phyloP scores from a whole-genome alignment of 2,329 filamentous ascomycete species.

The Trichoderma harzianum region DNA sequence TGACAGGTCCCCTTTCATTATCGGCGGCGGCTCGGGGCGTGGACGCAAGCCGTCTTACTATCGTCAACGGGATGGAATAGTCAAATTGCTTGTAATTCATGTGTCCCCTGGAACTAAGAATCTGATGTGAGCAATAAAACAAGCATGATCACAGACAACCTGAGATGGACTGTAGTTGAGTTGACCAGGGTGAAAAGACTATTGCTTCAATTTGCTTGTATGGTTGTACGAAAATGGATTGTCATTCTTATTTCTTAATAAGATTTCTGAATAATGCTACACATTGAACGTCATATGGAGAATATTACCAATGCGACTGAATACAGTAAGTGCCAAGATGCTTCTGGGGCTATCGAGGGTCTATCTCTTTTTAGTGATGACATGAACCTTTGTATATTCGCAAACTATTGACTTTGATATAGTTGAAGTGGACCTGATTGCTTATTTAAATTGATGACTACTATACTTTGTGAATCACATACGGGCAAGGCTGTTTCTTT shows the following conservation, averaged over 20 bases:
- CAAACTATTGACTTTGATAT: not conserved
- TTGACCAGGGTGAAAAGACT: not conserved
- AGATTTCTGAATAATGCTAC: not conserved
- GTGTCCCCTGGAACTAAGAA: not conserved
- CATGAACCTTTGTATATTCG: not conserved
- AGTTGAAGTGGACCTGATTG: not conserved
- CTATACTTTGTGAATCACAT: not conserved
- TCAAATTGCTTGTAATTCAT: not conserved
- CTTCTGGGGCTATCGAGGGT: not conserved
- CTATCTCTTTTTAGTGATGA: not conserved
- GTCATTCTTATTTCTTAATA: not conserved
- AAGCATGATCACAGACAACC: not conserved
- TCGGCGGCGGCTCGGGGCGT: not conserved
- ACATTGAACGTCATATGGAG: not conserved
- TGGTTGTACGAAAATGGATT: not conserved
- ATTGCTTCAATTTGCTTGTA: not conserved
- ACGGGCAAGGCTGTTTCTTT: not conserved
- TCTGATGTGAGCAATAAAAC: not conserved
- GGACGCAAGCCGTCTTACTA: not conserved
- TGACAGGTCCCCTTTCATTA: not conserved
- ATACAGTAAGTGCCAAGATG: not conserved
- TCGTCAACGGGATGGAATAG: not conserved
- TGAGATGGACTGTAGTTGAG: not conserved
- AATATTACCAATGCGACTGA: not conserved
- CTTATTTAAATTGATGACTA: not conserved